Evolutionary conservation across 2,329 filamentous ascomycete genomes (phyloP), one percentile per base, ranked within the genome.

Genomic region (Aspergillus uvarum): DNA sequence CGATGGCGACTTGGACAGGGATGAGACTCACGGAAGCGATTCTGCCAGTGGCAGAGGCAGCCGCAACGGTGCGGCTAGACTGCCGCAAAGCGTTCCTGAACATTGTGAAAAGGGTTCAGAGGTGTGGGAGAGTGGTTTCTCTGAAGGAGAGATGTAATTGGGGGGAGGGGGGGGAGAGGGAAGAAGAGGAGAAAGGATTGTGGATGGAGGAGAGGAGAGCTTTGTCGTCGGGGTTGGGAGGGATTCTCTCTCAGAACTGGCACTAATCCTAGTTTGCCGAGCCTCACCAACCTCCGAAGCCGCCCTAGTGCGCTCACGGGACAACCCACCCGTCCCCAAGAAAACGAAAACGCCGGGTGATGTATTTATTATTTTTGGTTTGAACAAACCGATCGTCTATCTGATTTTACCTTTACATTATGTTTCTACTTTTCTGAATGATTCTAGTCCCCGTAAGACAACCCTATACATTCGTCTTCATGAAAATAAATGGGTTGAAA

Each of bases 1-100:
- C 63, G 59, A 60, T 64, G 67, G 66, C 66, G 67, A 72, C 68
- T 71, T 75, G 72, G 75, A 76, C 74, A 76, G 76, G 77, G 76
- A 76, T 78, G 76, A 76, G 80, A 96, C 94, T 89, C 93, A 98
- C 95, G 83, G 89, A 89, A 82, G 89, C 89, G 84, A 96, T 88
- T 87, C 92, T 91, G 86, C 91, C 88, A 77, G 90, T 86, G 78
- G 91, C 90, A 89, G 92, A 91, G 84, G 96, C 87, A 84, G 91
- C 92, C 85, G 91, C 90, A 83, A 94, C 91, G 82, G 91, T 90
- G 86, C 93, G 92, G 85, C 90, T 90, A 81, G 92, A 96, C 87
- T 96, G 92, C 85, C 93, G 89, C 84, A 98, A 87, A 85, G 94
- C 93, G 89, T 91, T 96, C 85, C 94, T 92, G 87, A 97, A 96